phyloP scores from a whole-genome alignment of 495 filamentous ascomycete genomes.

The Aspergillus coremiiformis region DNA sequence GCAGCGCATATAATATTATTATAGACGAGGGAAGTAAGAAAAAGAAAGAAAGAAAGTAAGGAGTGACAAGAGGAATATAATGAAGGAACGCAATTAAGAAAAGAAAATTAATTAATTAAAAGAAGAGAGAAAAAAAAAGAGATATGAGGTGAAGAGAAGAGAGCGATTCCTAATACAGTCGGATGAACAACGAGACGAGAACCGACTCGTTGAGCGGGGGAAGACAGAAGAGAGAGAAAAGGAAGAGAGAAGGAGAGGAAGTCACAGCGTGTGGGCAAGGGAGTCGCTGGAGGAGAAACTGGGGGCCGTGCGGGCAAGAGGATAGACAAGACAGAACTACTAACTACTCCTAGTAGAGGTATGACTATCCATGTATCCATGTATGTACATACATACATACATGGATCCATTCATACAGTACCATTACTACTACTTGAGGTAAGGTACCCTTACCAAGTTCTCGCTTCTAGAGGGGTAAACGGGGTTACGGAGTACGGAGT shows the following conservation, averaged over 20 bases:
- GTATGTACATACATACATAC: too few relatives aligned
- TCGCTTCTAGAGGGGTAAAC: too few relatives aligned
- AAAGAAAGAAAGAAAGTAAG: slow-evolving; percentile 4
- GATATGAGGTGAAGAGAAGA: neutral
- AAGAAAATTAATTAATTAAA: slow-evolving; percentile 8
- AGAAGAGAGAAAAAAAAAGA: slow-evolving; percentile 9
- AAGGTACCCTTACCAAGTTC: too few relatives aligned
- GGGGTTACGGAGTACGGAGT: too few relatives aligned
- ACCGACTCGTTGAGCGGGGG: slow-evolving; percentile 22
- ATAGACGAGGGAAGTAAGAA: slow-evolving; percentile 2
- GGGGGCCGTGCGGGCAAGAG: slow-evolving; percentile 6
- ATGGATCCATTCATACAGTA: too few relatives aligned
- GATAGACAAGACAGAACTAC: slow-evolving; percentile 1
- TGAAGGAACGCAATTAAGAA: slow-evolving; percentile 9
- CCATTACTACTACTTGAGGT: too few relatives aligned
- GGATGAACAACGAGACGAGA: slow-evolving; percentile 11
- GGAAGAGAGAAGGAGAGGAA: slow-evolving; percentile 4
- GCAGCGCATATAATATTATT: slow-evolving; percentile 8
- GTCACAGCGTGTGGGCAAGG: slow-evolving; percentile 1
- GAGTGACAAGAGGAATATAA: slow-evolving; percentile 8
- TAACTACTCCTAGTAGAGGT: neutral
- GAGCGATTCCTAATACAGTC: slow-evolving; percentile 6
- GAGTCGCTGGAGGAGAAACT: slow-evolving; percentile 7
- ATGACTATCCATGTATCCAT: too few relatives aligned
- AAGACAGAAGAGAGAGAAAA: slow-evolving; percentile 6